Percentiles rank a stretch among this genome's conserved stretches.
Evolutionary conservation across 2,329 filamentous ascomycete genomes (phyloP).

Genomic region (Colletotrichum ledebouriae): DNA sequence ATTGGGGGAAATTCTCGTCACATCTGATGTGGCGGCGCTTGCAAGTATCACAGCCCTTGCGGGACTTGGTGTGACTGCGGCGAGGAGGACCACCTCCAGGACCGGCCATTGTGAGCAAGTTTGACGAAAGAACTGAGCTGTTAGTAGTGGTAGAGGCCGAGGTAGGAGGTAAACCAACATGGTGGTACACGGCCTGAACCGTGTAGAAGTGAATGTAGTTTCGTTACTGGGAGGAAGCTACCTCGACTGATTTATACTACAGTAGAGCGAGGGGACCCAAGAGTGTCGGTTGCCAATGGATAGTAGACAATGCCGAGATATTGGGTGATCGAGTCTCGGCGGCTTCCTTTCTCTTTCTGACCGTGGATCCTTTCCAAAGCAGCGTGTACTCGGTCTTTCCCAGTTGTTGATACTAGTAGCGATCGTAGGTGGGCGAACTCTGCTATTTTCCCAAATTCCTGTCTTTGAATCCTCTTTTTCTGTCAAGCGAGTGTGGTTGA

Average conservation of each 20-base stretch:
- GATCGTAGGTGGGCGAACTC: conserved; percentile 52
- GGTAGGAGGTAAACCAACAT: conserved; percentile 46
- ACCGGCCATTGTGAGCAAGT: conserved; percentile 80
- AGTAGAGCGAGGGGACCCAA: conserved; percentile 2
- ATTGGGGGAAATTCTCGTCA: conserved; percentile 98
- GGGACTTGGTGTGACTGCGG: conserved; percentile 96
- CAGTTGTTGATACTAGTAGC: conserved; percentile 50
- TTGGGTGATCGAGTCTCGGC: conserved; percentile 7
- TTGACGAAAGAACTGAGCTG: conserved; percentile 48
- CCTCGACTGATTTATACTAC: conserved; percentile 33
- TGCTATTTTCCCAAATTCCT: conserved; percentile 31
- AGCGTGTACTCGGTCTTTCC: conserved; percentile 29
- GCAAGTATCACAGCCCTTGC: conserved; percentile 98
- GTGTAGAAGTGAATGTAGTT: conserved; percentile 42
- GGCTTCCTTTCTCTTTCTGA: conserved; percentile 41
- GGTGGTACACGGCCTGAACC: conserved; percentile 47
- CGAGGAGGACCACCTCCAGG: conserved; percentile 93
- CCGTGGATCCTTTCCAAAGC: conserved; percentile 39
- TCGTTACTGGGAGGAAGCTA: conserved; percentile 31
- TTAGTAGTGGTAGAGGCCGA: background rate
- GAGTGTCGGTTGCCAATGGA: conserved; percentile 1
- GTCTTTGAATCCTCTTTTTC: conserved; percentile 31
- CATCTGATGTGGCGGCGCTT: conserved; percentile 98
- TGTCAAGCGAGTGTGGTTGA: conserved; percentile 52
- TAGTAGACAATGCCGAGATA: conserved; percentile 30